Evolutionary conservation across 306 rosid genomes (phyloP).

Genomic region (Senna tora): DNA sequence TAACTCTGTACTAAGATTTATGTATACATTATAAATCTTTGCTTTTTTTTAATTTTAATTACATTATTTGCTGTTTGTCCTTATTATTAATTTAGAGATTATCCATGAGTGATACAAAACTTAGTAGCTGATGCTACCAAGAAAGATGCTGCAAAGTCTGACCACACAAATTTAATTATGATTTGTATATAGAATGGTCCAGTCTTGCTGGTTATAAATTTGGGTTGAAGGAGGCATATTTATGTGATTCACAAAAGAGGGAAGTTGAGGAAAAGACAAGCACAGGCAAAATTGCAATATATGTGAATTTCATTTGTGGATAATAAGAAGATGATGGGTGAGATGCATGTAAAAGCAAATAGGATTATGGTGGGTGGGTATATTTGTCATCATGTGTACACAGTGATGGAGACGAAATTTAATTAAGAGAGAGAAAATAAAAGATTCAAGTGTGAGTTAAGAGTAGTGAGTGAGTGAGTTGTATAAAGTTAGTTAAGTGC

Average conservation of each 20-base stretch:
- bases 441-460: conserved; percentile 43
- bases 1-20: too few relatives aligned
- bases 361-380: neutral
- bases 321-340: neutral
- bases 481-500: conserved; percentile 66
- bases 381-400: conserved; percentile 7
- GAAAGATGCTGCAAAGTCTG: conserved; percentile 54
- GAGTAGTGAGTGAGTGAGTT: conserved; percentile 27
- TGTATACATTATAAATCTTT: too few relatives aligned
- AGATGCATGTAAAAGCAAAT: neutral
- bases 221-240: conserved; percentile 8
- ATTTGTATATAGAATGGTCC: conserved; percentile 32
- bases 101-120: too few relatives aligned
- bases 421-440: conserved; percentile 8
- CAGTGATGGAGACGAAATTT: neutral
- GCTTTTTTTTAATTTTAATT: too few relatives aligned
- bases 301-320: neutral
- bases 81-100: too few relatives aligned
- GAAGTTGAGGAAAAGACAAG: conserved; percentile 32
- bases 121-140: conserved; percentile 51
- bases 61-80: too few relatives aligned
- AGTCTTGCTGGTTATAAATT: conserved; percentile 10
- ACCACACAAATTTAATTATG: conserved; percentile 47
- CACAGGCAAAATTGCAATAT: conserved; percentile 11
- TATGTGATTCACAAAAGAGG: conserved; percentile 33